Base-by-base conservation (phyloP, 768 basidiomycete species). In the Boletales sp. region DNA sequence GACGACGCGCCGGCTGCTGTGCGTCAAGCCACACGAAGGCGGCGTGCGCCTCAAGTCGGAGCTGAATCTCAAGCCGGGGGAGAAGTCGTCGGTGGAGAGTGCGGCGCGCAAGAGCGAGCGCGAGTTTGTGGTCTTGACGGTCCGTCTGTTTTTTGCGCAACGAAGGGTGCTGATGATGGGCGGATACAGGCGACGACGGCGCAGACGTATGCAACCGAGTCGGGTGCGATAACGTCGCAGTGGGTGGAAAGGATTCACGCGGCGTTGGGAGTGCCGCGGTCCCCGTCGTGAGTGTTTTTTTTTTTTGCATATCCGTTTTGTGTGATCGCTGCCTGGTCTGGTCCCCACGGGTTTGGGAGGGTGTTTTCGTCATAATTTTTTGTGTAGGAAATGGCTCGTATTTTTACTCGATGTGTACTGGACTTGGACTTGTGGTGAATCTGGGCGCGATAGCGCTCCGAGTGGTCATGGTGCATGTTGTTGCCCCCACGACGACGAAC, bases 71-170 rank as follows among this genome's bases (percentile, higher is more conserved):
- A 68, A 65, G 34, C 54, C 43, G 13, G 46, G 62, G 27, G 44
- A 36, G 14, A 73, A 74, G 34, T 68, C 65, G 37, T 64, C 73
- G 37, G 65, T 85, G 10, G 68, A 70, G 5, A 71, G 74, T 19
- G 77, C 79, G 1, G 79, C 78, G 47, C 66, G 72, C 24, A 82
- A 81, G 57, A 70, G 79, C 41, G 81, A 80, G 47, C 69, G 78
- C 34, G 80, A 82, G 60, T 83, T 86, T 60, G 75, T 79, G 14
- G 73, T 86, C 32, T 65, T 83, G 56, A 82, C 83, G 37, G 84
- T 86, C 52, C 60, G 81, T 38, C 40, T 30, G 6, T 43, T 27
- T 27, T 27, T 27, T 15, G 30, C 18, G 43, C 34, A 8, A 15
- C 36, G 45, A n/a, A 7, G 27, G 10, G 11, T 41, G n/a, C 51